Base-by-base conservation (phyloP, 2,329 filamentous ascomycete genomes). In the Trichoderma sp. region DNA sequence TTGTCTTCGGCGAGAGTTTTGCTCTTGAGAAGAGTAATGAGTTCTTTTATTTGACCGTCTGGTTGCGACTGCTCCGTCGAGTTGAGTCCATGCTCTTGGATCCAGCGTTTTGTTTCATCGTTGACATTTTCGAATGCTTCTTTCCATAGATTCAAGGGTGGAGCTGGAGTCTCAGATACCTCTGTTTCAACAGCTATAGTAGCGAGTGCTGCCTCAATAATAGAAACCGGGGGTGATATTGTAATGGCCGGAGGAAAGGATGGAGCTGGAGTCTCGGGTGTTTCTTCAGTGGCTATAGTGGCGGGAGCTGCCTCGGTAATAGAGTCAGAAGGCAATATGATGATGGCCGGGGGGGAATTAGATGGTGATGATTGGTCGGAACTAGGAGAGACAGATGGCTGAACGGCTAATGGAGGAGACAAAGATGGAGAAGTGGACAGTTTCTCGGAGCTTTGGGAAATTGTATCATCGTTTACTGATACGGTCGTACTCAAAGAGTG, bases 21-120 rank as follows among this genome's bases (percentile, higher is more conserved):
- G 18, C 30, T 51, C 24, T 68, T 11, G 43, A 72, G 47, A 26
- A 68, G 56, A 15, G 30, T 2, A 53, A 26, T 57, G 24, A 68
- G 30, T 1, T 34, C 63, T n/a, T 14, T 36, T 8, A 62, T 62
- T 6, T 68, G 56, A 1, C 34, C 32, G 1, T 21, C 36, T 6
- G 56, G 36, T 1, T 68, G 53, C 34, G 39, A 21, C 6, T 62
- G 24, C 26, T 51, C 56, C 3, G 43, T 39, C 9, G 64, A 39
- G 5, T 24, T 36, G 32, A 67, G 63, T 0, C 39, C 9, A 28
- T 67, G 56, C 1, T 28, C 18, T 43, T 15, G 39, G 56, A 71
- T 71, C 70, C 70, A 71, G 21, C 43, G 36, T 34, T 68, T 39
- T 12, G 70, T 71, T 14, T 56, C 43, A 7, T 68, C 30, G n/a